Conservation (phyloP, 2,329 filamentous ascomycete genomes). For the Hirsutella rhossiliensis region DNA sequence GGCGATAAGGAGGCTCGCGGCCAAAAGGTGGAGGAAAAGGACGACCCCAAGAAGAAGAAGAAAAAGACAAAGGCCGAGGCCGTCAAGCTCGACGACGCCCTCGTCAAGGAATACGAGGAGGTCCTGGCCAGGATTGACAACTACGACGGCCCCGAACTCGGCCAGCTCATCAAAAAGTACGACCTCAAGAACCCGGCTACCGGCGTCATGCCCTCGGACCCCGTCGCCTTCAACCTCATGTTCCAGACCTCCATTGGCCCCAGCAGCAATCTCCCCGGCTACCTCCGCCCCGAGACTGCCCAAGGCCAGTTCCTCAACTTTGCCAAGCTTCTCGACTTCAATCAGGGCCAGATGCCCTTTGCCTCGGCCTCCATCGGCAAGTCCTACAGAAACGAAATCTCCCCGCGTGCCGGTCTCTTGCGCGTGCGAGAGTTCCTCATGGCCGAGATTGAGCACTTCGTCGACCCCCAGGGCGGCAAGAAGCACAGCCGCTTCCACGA, state of each 20-base stretch:
- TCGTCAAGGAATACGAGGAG: slow-evolving; percentile 84
- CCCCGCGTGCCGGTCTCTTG: slow-evolving; percentile 78
- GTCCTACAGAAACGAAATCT: slow-evolving; percentile 97
- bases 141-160: slow-evolving; percentile 78
- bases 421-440: slow-evolving; percentile 96
- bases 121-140: slow-evolving; percentile 90
- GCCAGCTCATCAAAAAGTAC: slow-evolving; percentile 79
- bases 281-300: slow-evolving; percentile 85
- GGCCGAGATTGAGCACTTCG: slow-evolving; percentile 98
- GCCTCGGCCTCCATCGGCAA: slow-evolving; percentile 95
- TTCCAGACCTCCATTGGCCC: slow-evolving; percentile 93
- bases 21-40: slow-evolving; percentile 65
- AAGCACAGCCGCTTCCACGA: slow-evolving; percentile 83
- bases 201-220: slow-evolving; percentile 62
- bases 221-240: slow-evolving; percentile 96
- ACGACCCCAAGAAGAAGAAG: slow-evolving; percentile 65
- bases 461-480: slow-evolving; percentile 90
- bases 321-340: slow-evolving; percentile 90
- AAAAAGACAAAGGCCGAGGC: slow-evolving; percentile 77
- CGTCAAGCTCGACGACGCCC: slow-evolving; percentile 74
- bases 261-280: slow-evolving; percentile 75
- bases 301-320: slow-evolving; percentile 99
- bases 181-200: slow-evolving; percentile 82
- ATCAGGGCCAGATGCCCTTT: slow-evolving; percentile 90
- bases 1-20: slow-evolving; percentile 89